Percentiles rank a stretch among this genome's conserved stretches.
Evolutionary conservation across 1,284 basidiomycete genomes (phyloP).

Genomic region (Melampsora larici-populina): DNA sequence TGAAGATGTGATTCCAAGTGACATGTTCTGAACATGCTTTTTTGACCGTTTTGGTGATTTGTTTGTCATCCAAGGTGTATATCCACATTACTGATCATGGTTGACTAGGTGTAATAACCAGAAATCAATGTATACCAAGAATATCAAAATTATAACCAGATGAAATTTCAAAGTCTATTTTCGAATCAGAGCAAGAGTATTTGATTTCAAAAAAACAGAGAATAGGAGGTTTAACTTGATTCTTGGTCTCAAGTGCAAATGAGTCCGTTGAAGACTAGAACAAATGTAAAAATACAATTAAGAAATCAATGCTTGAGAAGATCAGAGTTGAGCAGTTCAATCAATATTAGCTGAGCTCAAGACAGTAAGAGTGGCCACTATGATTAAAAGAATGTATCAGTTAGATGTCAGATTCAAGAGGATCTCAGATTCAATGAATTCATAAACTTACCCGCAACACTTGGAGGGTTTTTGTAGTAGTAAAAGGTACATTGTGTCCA

Average conservation of each 20-base stretch:
- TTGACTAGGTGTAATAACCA: no score
- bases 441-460: neutral
- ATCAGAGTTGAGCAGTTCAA: neutral
- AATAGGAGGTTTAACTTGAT: no score
- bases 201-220: no score
- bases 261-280: neutral
- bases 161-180: no score
- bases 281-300: neutral
- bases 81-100: no score
- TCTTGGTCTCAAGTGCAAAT: neutral
- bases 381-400: neutral
- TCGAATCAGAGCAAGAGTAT: no score
- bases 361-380: neutral
- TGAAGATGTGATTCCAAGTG: no score
- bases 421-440: neutral
- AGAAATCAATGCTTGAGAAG: neutral
- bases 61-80: no score
- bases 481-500: neutral
- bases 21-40: no score
- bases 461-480: neutral
- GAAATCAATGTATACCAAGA: no score
- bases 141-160: no score
- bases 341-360: neutral
- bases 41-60: no score
- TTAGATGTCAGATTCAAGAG: neutral